Conservation (phyloP, 306 rosid genomes). For the Ammopiptanthus mongolicus region DNA sequence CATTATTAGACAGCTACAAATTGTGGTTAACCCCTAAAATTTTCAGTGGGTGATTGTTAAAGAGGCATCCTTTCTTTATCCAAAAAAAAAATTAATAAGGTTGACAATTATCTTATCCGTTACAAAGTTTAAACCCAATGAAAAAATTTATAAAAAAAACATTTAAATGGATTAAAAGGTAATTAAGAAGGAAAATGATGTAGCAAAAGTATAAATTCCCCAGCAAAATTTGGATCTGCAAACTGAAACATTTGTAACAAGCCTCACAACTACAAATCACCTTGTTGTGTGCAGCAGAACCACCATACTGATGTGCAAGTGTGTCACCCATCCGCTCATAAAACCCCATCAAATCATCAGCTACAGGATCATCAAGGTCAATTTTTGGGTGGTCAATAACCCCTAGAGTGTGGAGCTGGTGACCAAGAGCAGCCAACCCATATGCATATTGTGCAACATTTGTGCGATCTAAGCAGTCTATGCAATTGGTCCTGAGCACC, state of each 20-base stretch:
- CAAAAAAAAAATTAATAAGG: background rate
- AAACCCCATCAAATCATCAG: conserved; percentile 71
- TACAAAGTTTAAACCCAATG: conserved; percentile 7
- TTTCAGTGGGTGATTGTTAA: background rate
- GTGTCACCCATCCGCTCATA: conserved; percentile 96
- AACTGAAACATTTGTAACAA: conserved; percentile 9
- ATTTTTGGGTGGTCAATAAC: conserved; percentile 60
- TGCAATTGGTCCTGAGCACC: conserved; percentile 93
- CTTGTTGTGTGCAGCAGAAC: conserved; percentile 99
- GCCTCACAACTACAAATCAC: conserved; percentile 38
- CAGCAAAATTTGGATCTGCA: conserved; percentile 8
- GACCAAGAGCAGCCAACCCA: conserved; percentile 87
- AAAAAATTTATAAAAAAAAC: background rate
- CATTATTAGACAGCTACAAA: conserved; percentile 1
- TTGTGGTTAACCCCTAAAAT: background rate
- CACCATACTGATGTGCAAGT: conserved; percentile 94
- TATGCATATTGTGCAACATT: conserved; percentile 95
- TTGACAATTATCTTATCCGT: background rate
- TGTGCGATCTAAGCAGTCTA: conserved; percentile 98
- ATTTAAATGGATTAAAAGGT: background rate
- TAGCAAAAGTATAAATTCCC: background rate
- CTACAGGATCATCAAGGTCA: conserved; percentile 73
- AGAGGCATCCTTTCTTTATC: background rate
- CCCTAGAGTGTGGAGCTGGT: conserved; percentile 69
- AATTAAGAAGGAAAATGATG: conserved; percentile 3